Conservation (phyloP, 1,139 yeast genomes). For the Zygosaccharomyces sapae region DNA sequence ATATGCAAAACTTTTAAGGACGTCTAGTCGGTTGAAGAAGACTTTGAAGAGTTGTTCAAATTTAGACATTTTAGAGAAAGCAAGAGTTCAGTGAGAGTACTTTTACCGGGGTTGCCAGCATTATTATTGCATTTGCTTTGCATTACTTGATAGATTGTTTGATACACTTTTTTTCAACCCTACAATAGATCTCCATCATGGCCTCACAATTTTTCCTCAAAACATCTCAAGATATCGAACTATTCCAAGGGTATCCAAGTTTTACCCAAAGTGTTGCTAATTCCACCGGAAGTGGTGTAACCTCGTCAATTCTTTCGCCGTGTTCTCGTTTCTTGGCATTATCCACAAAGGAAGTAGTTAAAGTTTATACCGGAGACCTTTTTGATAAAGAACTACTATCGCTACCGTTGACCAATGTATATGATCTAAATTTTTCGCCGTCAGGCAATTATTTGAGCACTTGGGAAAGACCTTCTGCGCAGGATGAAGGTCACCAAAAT, state of each 20-base stretch:
- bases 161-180: conserved; percentile 3
- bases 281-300: conserved; percentile 45
- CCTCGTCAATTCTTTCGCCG: conserved; percentile 41
- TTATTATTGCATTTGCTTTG: conserved; percentile 1
- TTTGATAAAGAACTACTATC: conserved; percentile 43
- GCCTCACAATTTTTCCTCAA: conserved; percentile 36
- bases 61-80: neutral
- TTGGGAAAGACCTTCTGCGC: conserved; percentile 84
- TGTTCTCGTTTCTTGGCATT: conserved; percentile 56
- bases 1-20: neutral
- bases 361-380: conserved; percentile 53
- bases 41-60: neutral
- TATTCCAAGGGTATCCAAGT: conserved; percentile 39
- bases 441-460: conserved; percentile 78
- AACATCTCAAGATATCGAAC: conserved; percentile 34
- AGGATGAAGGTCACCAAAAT: conserved; percentile 63
- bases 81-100: neutral
- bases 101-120: neutral
- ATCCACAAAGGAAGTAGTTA: conserved; percentile 53
- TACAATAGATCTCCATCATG: conserved; percentile 19
- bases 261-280: conserved; percentile 38
- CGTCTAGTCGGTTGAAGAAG: neutral
- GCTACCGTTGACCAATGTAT: conserved; percentile 57
- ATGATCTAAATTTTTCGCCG: conserved; percentile 84
- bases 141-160: conserved; percentile 5